Base-by-base conservation (phyloP, 257 asterid species). In the Solanum pinnatisectum region DNA sequence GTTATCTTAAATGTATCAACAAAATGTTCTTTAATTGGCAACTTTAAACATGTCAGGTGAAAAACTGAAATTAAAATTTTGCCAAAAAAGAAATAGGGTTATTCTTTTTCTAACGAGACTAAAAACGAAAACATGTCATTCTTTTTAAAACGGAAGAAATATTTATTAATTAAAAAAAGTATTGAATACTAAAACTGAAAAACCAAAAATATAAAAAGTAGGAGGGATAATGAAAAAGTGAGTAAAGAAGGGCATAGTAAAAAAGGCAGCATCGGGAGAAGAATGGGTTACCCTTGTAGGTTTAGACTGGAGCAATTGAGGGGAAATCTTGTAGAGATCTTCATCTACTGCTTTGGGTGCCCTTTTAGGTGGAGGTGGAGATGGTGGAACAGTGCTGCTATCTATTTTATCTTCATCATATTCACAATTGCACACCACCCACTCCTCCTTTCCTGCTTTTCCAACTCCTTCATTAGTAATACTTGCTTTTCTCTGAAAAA, bases 241-340 rank as follows among this genome's bases (percentile, higher is more conserved):
- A 27, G 49, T 44, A 44, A 44, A 44, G 2, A 44, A 44, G 56
- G 56, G 56, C 56, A 72, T 72, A 36, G 23, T 22, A 39, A 15
- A 35, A 71, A 35, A 20, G 25, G 8, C 6, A 36, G 2, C 8
- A 73, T 2, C 2, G 22, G 18, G 83, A 74, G 37, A 16, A 40
- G 65, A 67, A 33, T 20, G 23, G 52, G 33, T 3, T 87, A 94
- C 98, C 93, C 89, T 91, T 91, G 87, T 91, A 89, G 89, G 32
- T 33, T 78, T 91, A 72, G 95, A 85, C 22, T 87, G 93, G 90
- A 95, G 94, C 83, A 95, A 90, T 7, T 90, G 92, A 0, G 98
- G 98, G 5, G 98, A 95, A 88, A 96, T 95, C 91, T 90, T 94
- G 95, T 95, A 96, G 52, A 96, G 89, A 87, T 96, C 98, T 87